These are phyloP conservation scores for Phytophthora brassicae DNA, from an alignment of 352 stramenopile genomes.

Conservation along the genomic window DNA sequence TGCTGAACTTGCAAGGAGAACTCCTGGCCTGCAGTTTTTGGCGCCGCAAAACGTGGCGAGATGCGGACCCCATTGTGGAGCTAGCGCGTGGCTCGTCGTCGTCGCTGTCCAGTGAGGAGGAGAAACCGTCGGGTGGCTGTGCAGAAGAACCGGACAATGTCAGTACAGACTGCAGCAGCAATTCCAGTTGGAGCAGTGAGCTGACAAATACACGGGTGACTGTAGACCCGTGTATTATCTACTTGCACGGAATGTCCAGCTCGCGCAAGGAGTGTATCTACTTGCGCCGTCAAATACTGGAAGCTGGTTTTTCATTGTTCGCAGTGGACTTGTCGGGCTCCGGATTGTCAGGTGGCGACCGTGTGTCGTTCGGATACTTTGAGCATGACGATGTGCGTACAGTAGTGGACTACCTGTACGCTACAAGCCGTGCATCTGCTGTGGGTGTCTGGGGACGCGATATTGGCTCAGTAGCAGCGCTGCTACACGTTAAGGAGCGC, in stretches of 20 bases:
- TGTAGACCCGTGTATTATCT: conserved; percentile 62
- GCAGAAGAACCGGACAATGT: conserved; percentile 19
- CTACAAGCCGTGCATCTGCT: conserved; percentile 47
- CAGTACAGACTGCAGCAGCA: conserved; percentile 34
- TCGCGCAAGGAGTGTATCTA: conserved; percentile 80
- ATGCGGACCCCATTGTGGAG: conserved; percentile 28
- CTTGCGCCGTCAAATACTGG: conserved; percentile 51
- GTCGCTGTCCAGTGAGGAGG: conserved; percentile 15
- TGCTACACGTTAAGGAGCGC: conserved; percentile 54
- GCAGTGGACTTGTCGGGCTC: conserved; percentile 74
- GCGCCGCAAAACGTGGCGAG: conserved; percentile 29
- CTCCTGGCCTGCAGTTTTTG: conserved; percentile 76
- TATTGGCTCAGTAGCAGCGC: conserved; percentile 53
- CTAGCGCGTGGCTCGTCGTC: conserved; percentile 1
- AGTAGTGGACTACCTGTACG: conserved; percentile 69
- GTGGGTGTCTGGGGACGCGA: conserved; percentile 72
- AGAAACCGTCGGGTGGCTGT: conserved; percentile 10
- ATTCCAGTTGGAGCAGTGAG: conserved; percentile 21
- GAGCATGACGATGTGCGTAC: conserved; percentile 64
- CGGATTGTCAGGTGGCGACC: conserved; percentile 62
- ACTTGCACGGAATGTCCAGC: conserved; percentile 79
- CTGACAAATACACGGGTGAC: neutral
- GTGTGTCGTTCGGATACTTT: conserved; percentile 69
- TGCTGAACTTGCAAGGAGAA: conserved; percentile 53
- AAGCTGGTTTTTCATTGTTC: conserved; percentile 68